A percentile compares a stretch with the other conserved stretches of the same genome.
Conservation (phyloP, 352 stramenopile species). For the Phytophthora podocarpi region DNA sequence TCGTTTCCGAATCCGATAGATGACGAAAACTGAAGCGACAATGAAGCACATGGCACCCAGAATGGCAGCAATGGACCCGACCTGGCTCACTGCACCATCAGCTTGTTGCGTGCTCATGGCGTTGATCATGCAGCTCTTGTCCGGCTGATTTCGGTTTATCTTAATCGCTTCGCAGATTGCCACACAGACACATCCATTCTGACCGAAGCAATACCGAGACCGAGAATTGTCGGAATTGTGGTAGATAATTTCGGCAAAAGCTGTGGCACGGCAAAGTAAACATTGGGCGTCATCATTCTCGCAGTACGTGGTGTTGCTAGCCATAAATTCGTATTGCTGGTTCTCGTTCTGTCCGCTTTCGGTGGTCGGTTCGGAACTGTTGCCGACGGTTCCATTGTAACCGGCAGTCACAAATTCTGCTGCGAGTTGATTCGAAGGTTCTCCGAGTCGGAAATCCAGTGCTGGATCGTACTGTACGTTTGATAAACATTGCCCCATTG, state of each 20-base stretch:
- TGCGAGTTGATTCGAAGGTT: constrained; percentile 29
- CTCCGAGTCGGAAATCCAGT: constrained; percentile 37
- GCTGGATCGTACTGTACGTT: constrained; percentile 9
- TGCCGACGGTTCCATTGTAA: constrained; percentile 15
- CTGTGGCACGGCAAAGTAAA: constrained; percentile 32
- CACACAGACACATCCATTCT: constrained; percentile 49
- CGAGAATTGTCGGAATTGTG: constrained; percentile 37
- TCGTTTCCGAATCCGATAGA: constrained; percentile 52
- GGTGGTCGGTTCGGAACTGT: constrained; percentile 14
- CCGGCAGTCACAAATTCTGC: constrained; percentile 30
- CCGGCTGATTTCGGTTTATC: constrained; percentile 18
- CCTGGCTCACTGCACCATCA: constrained; percentile 14
- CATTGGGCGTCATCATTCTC: constrained; percentile 44
- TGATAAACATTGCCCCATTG: constrained; percentile 22
- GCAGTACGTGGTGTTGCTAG: constrained; percentile 40
- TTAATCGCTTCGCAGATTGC: constrained; percentile 44
- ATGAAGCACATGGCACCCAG: constrained; percentile 54
- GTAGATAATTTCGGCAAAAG: constrained; percentile 50
- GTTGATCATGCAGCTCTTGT: constrained; percentile 41
- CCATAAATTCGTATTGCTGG: constrained; percentile 38
- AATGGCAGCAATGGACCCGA: constrained; percentile 42
- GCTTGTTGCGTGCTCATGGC: constrained; percentile 34
- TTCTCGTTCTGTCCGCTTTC: constrained; percentile 9
- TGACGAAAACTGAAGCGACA: constrained; percentile 50
- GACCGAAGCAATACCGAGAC: constrained; percentile 42